Conservation (phyloP, 352 stramenopile genomes). For the Phytopythium mirpurense region DNA sequence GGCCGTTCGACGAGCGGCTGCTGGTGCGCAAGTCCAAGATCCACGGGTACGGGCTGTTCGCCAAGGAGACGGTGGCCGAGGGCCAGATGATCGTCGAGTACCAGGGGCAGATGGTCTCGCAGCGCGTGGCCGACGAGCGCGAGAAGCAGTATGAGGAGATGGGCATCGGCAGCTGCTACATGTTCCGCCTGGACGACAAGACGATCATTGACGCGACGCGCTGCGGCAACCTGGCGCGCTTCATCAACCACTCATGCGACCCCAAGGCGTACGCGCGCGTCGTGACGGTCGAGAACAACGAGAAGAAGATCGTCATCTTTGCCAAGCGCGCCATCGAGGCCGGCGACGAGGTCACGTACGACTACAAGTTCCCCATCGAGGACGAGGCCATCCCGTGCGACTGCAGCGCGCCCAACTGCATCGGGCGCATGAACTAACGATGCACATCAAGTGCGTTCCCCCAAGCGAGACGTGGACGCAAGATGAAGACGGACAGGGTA, state of each 20-base stretch:
- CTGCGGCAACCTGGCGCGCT: constrained; percentile 91
- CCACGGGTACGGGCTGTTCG: constrained; percentile 96
- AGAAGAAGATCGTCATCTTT: constrained; percentile 97
- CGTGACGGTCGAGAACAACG: constrained; percentile 72
- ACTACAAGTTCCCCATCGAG: constrained; percentile 97
- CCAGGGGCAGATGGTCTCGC: constrained; percentile 90
- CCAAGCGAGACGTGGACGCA: too few relatives aligned
- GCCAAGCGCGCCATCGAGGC: constrained; percentile 87
- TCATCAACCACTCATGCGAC: constrained; percentile 96
- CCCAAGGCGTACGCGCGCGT: constrained; percentile 94
- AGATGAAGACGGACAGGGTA: too few relatives aligned
- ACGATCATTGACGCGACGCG: constrained; percentile 94
- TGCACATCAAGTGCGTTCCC: too few relatives aligned
- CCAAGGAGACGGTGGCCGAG: constrained; percentile 86
- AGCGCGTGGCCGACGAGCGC: constrained; percentile 89
- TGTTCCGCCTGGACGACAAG: constrained; percentile 95
- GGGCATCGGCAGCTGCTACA: constrained; percentile 95
- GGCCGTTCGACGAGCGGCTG: constrained; percentile 88
- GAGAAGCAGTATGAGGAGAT: constrained; percentile 93
- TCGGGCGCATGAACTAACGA: constrained; percentile 96
- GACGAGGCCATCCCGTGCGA: constrained; percentile 93
- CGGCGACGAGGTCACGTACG: constrained; percentile 94
- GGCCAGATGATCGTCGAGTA: constrained; percentile 98
- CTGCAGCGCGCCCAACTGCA: constrained; percentile 92
- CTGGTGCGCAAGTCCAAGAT: constrained; percentile 92